A percentile compares a stretch with the other conserved stretches of the same genome.
phyloP scores from a whole-genome alignment of 352 stramenopile genomes.

The Globisporangium camurandrum region DNA sequence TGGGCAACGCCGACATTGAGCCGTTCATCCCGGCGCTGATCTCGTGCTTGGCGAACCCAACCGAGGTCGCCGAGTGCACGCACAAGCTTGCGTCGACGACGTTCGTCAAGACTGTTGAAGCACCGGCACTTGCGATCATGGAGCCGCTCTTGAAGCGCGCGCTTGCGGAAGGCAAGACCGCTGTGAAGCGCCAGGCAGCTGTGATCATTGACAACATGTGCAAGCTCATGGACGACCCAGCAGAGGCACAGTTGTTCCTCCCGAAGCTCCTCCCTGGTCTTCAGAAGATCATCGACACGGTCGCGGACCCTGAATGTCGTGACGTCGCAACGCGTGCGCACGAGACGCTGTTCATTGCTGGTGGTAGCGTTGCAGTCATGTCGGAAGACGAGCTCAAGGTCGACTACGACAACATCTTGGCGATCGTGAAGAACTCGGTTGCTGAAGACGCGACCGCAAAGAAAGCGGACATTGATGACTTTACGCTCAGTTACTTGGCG shows the following conservation, averaged over 20 bases:
- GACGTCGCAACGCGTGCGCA: conserved; percentile 92
- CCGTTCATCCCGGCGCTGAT: conserved; percentile 98
- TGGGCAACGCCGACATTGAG: conserved; percentile 99
- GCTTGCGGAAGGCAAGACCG: conserved; percentile 93
- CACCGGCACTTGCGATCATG: conserved; percentile 95
- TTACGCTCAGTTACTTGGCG: conserved; percentile 86
- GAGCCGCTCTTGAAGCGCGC: conserved; percentile 95
- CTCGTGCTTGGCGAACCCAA: conserved; percentile 94
- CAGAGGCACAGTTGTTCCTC: conserved; percentile 96
- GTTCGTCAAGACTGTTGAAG: conserved; percentile 98
- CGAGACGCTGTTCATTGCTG: conserved; percentile 90
- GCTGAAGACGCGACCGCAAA: conserved; percentile 61
- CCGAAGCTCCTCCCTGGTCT: conserved; percentile 95
- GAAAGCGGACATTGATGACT: conserved; percentile 87
- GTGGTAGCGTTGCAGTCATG: conserved; percentile 88
- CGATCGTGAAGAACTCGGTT: conserved; percentile 77
- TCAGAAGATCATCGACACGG: conserved; percentile 94
- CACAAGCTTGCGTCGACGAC: conserved; percentile 98
- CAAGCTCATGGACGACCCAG: conserved; percentile 97
- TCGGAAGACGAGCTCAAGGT: conserved; percentile 90
- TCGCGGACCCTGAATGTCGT: conserved; percentile 96
- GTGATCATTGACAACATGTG: conserved; percentile 99
- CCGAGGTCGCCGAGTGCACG: conserved; percentile 97
- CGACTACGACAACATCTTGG: conserved; percentile 78
- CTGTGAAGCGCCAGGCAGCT: conserved; percentile 95